Evolutionary conservation across 2,329 filamentous ascomycete genomes (phyloP), one percentile per base, ranked within the genome.

Genomic region (Hortaea werneckii): DNA sequence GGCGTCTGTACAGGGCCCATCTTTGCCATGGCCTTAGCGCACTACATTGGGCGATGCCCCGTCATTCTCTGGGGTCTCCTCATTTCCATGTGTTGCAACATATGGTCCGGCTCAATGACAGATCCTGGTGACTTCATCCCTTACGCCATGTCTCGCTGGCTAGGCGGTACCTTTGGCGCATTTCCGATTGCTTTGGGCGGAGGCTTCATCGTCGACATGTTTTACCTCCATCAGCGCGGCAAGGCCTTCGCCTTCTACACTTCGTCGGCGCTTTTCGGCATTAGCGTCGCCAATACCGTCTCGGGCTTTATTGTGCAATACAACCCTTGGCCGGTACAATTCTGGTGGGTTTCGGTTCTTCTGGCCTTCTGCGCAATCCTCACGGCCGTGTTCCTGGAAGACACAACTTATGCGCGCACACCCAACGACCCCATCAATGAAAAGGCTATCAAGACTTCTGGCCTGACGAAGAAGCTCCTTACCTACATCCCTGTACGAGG

Each of bases 201-300:
- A 4, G 55, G 65, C 20, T 62, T 66, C 30, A 61, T 72, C 20
- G 63, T 66, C n/a, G 67, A 70, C 42, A 37, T 68, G 43, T 70
- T 69, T 52, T 71, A 69, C 39, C 29, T 49, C 20, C 46, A 49
- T 39, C 46, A 49, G 35, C 41, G 41, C 30, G 41, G 29, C 27
- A 11, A 10, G 29, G 46, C 46, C 8, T 48, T 48, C 29, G 46
- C 42, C 5, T 40, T 39, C 35, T 48, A 35, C 12, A 40, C 30
- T 12, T 28, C 37, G 26, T 11, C n/a, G 28, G 29, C 37, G 12
- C 9, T 48, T 5, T 47, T 48, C 30, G 46, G 35, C 4, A 34
- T 34, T 10, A 10, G 26, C 8, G 29, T 35, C 30, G 38, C 28
- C 2, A 34, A 30, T 5, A 49, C 46, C 5, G 27, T 49, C 9